Base-by-base conservation (phyloP, 177 flowering plant genomes). In the Tripterygium wilfordii region DNA sequence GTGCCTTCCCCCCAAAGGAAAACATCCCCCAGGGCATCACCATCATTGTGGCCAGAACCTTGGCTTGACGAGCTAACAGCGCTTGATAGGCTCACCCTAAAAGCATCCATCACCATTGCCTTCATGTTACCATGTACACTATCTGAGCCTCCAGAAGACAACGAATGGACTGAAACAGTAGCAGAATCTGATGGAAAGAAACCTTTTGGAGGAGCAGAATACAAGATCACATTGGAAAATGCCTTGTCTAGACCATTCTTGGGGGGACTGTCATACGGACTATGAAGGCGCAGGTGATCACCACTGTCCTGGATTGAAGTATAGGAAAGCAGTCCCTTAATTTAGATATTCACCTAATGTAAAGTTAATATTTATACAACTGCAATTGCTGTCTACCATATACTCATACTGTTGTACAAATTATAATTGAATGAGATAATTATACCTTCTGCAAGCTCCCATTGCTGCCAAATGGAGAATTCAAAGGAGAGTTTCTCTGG, bases 1-100 rank as follows among this genome's bases (percentile, higher is more conserved):
- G 71, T 80, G 40, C 92, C 78, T 62, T 91, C 98, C 10, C 98
- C 96, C 96, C 98, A 91, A 20, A 91, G 73, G 64, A 85, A 91
- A 67, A 88, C 96, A 74, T 91, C 98, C n/a, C 98, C 98, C 49
- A 88, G 48, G 57, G 98, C 88, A 79, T 87, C 96, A 42, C 88
- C 96, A 67, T 90, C 98, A 66, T 90, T 96, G 59, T 80, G 87
- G 54, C 98, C 98, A 61, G 98, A 90, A 54, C 98, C 96, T 56
- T 88, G 98, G 65, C 96, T n/a, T n/a, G n/a, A n/a, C n/a, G n/a
- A n/a, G n/a, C n/a, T n/a, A n/a, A n/a, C n/a, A n/a, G n/a, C n/a
- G 75, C 97, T 90, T 18, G 97, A 90, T 51, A 88, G 71, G 65
- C 98, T 91, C 25, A 91, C 87, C 60, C 98, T 75, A 65, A 83